Evolutionary conservation across 495 filamentous ascomycete genomes (phyloP).

Genomic region (Hypoxylon trugodes): DNA sequence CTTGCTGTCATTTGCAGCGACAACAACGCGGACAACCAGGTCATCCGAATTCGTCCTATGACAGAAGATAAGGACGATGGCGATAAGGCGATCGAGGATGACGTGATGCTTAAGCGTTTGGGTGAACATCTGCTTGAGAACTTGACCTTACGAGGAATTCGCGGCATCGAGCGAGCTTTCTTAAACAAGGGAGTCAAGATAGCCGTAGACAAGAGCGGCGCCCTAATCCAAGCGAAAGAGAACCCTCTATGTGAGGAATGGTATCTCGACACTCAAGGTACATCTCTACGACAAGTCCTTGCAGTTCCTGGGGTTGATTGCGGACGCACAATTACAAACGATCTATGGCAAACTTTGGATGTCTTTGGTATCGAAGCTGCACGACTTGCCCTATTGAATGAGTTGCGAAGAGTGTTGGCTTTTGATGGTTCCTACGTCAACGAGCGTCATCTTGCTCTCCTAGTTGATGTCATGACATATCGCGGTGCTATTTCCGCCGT

Average conservation of each 20-base stretch:
- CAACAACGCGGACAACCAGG: constrained; percentile 94
- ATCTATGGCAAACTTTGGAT: constrained; percentile 90
- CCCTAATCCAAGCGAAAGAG: constrained; percentile 71
- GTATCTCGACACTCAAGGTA: constrained; percentile 93
- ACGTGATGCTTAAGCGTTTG: constrained; percentile 87
- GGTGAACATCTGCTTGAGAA: constrained; percentile 91
- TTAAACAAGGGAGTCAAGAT: constrained; percentile 81
- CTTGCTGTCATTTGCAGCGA: constrained; percentile 96
- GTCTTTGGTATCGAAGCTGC: constrained; percentile 97
- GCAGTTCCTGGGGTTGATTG: constrained; percentile 88
- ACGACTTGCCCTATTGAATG: constrained; percentile 81
- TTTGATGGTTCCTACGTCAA: constrained; percentile 99
- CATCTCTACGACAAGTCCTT: constrained; percentile 81
- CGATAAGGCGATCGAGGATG: constrained; percentile 81
- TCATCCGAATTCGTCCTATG: constrained; percentile 91
- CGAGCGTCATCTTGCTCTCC: constrained; percentile 93
- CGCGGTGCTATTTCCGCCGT: constrained; percentile 93
- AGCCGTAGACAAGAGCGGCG: constrained; percentile 68
- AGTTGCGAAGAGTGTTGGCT: constrained; percentile 88
- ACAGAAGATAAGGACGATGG: constrained; percentile 79
- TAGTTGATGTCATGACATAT: constrained; percentile 98
- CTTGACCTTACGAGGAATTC: constrained; percentile 87
- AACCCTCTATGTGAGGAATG: constrained; percentile 84
- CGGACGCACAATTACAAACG: constrained; percentile 91
- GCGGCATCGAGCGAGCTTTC: constrained; percentile 88